Conservation (phyloP, 1,284 basidiomycete genomes). For the Meripilus lineatus region DNA sequence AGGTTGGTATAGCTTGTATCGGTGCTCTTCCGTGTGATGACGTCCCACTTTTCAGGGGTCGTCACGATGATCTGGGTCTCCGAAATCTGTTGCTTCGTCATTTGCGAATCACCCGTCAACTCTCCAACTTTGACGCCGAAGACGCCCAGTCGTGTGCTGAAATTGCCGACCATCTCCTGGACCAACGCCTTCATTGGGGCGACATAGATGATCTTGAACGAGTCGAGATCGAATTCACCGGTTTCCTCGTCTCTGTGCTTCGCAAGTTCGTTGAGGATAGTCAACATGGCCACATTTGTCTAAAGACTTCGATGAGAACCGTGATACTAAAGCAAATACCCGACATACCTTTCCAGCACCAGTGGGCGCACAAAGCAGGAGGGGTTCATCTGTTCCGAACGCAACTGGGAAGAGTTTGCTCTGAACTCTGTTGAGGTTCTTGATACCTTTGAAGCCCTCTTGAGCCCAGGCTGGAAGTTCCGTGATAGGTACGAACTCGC, state of each 20-base stretch:
- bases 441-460: constrained; percentile 75
- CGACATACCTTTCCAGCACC: constrained; percentile 89
- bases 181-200: constrained; percentile 99
- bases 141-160: constrained; percentile 74
- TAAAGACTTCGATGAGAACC: constrained; percentile 26
- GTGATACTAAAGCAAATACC: constrained; percentile 8
- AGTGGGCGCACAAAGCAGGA: constrained; percentile 96
- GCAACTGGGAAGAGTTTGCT: constrained; percentile 91
- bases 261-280: constrained; percentile 83
- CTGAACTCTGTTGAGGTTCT: constrained; percentile 91
- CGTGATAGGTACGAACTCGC: constrained; percentile 74
- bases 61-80: constrained; percentile 99
- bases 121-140: constrained; percentile 92
- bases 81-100: constrained; percentile 97
- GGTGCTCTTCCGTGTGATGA: constrained; percentile 96
- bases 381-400: constrained; percentile 92
- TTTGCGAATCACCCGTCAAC: constrained; percentile 95
- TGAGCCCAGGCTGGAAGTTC: constrained; percentile 86
- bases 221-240: constrained; percentile 82
- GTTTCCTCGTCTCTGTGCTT: constrained; percentile 84
- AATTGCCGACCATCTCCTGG: constrained; percentile 96
- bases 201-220: constrained; percentile 98
- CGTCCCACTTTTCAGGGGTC: constrained; percentile 99
- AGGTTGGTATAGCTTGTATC: constrained; percentile 98
- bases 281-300: constrained; percentile 98